These are phyloP conservation scores for Aspergillus pseudoviridinutans DNA, from an alignment of 2,329 filamentous ascomycete species.

Conservation along the genomic window DNA sequence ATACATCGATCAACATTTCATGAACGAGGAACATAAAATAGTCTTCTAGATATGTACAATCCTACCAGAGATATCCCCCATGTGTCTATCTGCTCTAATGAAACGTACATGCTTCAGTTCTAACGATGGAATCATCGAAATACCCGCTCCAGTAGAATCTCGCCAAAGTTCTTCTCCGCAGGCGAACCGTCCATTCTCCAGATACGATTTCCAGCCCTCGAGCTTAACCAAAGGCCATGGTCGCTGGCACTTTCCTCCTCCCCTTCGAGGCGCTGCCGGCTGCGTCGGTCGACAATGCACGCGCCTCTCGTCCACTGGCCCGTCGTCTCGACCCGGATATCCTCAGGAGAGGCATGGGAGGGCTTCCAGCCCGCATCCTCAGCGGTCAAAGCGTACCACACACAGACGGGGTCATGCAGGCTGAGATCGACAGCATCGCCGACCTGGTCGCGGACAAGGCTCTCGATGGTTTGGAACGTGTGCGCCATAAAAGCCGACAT, in stretches of 20 bases:
- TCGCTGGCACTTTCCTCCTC: conserved; percentile 65
- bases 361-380: conserved; percentile 38
- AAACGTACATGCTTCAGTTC: background rate
- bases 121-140: conserved; percentile 38
- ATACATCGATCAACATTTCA: no score
- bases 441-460: conserved; percentile 53
- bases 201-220: conserved; percentile 72
- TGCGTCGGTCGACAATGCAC: conserved; percentile 76
- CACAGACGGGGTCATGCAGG: conserved; percentile 72
- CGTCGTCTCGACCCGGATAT: conserved; percentile 81
- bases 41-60: background rate
- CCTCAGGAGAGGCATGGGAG: conserved; percentile 59
- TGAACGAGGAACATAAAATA: no score
- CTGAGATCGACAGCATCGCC: conserved; percentile 54
- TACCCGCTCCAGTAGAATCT: conserved; percentile 61
- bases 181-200: conserved; percentile 68
- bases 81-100: background rate
- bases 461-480: conserved; percentile 65
- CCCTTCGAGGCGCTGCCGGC: conserved; percentile 40
- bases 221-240: conserved; percentile 70
- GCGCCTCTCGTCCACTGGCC: conserved; percentile 95
- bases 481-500: conserved; percentile 66
- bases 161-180: conserved; percentile 63
- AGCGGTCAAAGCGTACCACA: conserved; percentile 70
- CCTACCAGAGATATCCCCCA: background rate